phyloP scores from a whole-genome alignment of 1,284 basidiomycete genomes.

The Fomitiporia mediterranea region DNA sequence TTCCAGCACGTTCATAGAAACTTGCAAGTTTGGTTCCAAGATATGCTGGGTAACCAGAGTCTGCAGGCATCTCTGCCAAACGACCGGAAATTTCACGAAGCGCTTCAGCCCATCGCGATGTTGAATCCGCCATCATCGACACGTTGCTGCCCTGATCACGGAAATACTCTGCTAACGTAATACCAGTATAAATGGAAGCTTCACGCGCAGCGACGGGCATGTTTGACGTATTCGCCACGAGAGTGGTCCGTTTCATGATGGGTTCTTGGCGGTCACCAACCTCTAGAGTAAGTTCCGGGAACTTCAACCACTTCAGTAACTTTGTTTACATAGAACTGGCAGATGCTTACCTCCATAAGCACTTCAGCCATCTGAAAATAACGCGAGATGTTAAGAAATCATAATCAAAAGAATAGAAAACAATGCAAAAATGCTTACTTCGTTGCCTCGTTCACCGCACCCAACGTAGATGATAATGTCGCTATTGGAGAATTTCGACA shows the following conservation, averaged over 20 bases:
- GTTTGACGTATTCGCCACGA: conserved; percentile 99
- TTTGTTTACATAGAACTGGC: neutral
- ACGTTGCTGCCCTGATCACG: conserved; percentile 98
- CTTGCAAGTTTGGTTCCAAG: conserved; percentile 92
- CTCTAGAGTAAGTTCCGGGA: conserved; percentile 93
- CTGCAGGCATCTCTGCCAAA: conserved; percentile 99
- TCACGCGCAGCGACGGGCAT: conserved; percentile 99
- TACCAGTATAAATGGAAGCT: conserved; percentile 99
- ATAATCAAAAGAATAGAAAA: neutral
- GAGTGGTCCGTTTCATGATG: conserved; percentile 99
- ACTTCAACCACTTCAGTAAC: conserved; percentile 43
- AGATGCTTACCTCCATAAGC: conserved; percentile 71
- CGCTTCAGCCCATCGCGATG: conserved; percentile 99
- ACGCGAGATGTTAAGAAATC: neutral
- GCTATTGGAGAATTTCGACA: conserved; percentile 99
- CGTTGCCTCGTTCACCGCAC: conserved; percentile 91
- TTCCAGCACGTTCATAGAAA: conserved; percentile 99
- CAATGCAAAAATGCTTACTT: conserved; percentile 42
- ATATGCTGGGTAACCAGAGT: conserved; percentile 98
- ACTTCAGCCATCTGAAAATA: conserved; percentile 91
- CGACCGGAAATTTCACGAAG: conserved; percentile 99
- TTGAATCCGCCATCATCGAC: conserved; percentile 99
- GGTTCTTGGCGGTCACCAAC: conserved; percentile 92
- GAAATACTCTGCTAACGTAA: conserved; percentile 99
- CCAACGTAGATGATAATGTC: conserved; percentile 99